These are phyloP conservation scores for Epicoccum nigrum DNA, from an alignment of 2,329 filamentous ascomycete species.

Conservation along the genomic window DNA sequence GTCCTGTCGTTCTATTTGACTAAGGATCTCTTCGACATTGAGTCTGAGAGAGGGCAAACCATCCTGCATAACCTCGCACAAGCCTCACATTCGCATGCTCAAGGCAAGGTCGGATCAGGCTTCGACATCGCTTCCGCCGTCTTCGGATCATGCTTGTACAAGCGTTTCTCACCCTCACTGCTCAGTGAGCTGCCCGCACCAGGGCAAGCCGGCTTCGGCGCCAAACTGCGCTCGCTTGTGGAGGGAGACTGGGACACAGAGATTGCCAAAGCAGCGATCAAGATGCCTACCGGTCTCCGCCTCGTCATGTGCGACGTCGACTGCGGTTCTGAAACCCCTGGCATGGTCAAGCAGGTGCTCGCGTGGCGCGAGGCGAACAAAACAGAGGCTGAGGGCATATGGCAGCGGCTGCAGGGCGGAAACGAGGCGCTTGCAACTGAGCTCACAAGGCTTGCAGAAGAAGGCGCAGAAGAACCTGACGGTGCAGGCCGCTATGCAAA, in stretches of 20 bases:
- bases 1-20: conserved; percentile 78
- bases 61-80: conserved; percentile 92
- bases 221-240: conserved; percentile 68
- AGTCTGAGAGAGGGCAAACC: conserved; percentile 59
- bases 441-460: conserved; percentile 59
- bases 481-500: conserved; percentile 47
- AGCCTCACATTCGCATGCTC: conserved; percentile 90
- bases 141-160: conserved; percentile 88
- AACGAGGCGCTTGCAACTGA: conserved; percentile 75
- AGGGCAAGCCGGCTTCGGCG: conserved; percentile 69
- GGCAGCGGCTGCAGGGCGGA: conserved; percentile 73
- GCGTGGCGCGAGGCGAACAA: conserved; percentile 74
- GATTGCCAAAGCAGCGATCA: conserved; percentile 71
- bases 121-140: conserved; percentile 95
- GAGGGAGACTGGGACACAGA: conserved; percentile 79
- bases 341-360: conserved; percentile 93
- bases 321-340: conserved; percentile 88
- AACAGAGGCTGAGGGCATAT: conserved; percentile 70
- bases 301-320: conserved; percentile 96
- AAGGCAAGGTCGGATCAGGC: conserved; percentile 94
- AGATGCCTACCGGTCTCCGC: conserved; percentile 73
- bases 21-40: conserved; percentile 60
- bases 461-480: conserved; percentile 31
- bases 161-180: conserved; percentile 84
- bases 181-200: conserved; percentile 71